A percentile compares a stretch with the other conserved stretches of the same genome.
Conservation (phyloP, 371 early-diverging fungal genomes). For the Parasitella parasitica region DNA sequence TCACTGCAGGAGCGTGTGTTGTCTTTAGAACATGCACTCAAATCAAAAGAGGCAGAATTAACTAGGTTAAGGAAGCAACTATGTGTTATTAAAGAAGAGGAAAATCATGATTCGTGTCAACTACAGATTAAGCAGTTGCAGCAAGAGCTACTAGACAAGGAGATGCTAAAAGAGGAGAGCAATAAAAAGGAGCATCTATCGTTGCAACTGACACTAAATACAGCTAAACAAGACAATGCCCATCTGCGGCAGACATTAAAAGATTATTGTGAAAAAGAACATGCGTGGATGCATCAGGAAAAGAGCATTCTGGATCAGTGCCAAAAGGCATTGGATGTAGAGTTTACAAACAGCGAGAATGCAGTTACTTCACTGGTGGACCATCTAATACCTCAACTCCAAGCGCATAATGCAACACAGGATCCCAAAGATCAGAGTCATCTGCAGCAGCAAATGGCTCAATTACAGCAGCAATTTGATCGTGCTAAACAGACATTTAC, state of each 20-base stretch:
- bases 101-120: not conserved
- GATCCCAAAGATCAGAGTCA: not conserved
- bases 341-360: not conserved
- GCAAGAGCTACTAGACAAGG: not conserved
- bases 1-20: conserved; percentile 2
- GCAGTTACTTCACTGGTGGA: not conserved
- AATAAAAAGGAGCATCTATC: not conserved
- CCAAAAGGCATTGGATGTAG: not conserved
- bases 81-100: not conserved
- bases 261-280: not conserved
- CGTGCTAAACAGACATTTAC: conserved; percentile 32
- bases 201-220: not conserved
- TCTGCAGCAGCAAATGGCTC: not conserved
- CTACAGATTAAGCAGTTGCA: not conserved
- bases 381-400: not conserved
- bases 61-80: not conserved
- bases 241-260: not conserved
- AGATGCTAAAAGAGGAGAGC: not conserved
- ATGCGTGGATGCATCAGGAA: not conserved
- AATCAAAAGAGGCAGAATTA: not conserved
- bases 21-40: not conserved
- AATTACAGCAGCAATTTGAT: not conserved
- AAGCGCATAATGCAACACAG: not conserved
- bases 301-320: not conserved
- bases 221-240: not conserved